Base-by-base conservation (phyloP, 108 stramenopile genomes). In the Parietichytrium sp. region DNA sequence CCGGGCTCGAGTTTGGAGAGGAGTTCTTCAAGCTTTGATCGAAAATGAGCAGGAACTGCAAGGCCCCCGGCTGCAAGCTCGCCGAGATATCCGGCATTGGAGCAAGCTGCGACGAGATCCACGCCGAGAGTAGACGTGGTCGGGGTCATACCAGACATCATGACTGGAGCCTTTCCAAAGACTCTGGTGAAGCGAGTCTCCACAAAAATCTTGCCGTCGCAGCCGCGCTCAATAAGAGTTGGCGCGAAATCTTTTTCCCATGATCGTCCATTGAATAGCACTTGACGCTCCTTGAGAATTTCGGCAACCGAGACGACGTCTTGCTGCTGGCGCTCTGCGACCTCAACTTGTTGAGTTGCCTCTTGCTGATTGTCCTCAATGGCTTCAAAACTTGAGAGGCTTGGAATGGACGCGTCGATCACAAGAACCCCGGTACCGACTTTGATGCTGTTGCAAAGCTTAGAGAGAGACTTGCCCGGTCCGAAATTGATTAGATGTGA, bases 121-220 rank as follows among this genome's bases (percentile, higher is more conserved):
- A 31, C 16, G 4, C 81, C 81, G 61, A 72, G 25, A 48, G 72
- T 72, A 0, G 81, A 82, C 26, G 81, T 82, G 18, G 61, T 78
- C 7, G 81, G 81, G 10, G 81, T 82, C 81, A 82, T 82, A 30
- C 81, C 81, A n/a, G 79, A 79, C 25, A 82, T 72, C 23, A 82
- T 54, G 27, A 82, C 45, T 16, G 81, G 81, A 15, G 54, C 48
- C 7, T 48, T 47, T 4, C 81, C 81, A 6, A 82, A 29, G 29
- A 51, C 20, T 8, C 7, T 18, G 42, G 81, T 82, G 61, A 45
- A 80, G 29, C 33, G 26, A 15, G 55, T 55, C 79, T 18, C 23
- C 18, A 82, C 36, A 15, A 82, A 77, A 16, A 26, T 26, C 79
- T 80, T 38, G 31, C 55, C 54, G 55, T 82, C 61, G 1, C 77